A percentile compares a stretch with the other conserved stretches of the same genome.
Evolutionary conservation across 2,329 filamentous ascomycete species (phyloP).

Genomic region (Daldinia eschscholtzii): DNA sequence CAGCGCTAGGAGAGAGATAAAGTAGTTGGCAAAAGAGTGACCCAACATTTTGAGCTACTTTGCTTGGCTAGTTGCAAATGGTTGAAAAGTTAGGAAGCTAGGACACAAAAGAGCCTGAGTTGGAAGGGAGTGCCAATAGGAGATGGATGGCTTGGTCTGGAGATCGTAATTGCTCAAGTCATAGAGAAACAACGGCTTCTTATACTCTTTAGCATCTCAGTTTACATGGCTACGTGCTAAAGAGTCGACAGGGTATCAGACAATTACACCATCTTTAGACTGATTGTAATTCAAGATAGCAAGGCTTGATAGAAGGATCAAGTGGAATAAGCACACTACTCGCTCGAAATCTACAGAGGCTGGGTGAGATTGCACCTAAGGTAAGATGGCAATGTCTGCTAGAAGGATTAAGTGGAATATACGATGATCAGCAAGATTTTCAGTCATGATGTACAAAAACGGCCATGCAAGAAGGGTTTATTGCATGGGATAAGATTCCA

Average conservation of each 20-base stretch:
- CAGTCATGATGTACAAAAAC: too few relatives aligned
- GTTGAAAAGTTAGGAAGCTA: background rate
- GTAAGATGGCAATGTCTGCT: background rate
- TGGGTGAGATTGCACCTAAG: background rate
- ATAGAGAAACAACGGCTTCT: background rate
- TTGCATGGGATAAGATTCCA: background rate
- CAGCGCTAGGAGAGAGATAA: background rate
- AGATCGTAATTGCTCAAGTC: background rate
- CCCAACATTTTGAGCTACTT: background rate
- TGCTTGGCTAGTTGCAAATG: background rate
- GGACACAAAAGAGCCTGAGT: background rate
- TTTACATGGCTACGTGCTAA: background rate
- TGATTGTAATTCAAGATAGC: background rate
- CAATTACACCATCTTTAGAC: background rate
- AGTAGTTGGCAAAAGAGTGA: background rate
- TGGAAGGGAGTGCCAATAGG: background rate
- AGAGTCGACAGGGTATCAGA: background rate
- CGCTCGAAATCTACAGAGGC: constrained; percentile 1
- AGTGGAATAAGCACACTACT: background rate
- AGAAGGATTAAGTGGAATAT: background rate
- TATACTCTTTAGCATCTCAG: background rate
- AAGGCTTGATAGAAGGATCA: background rate
- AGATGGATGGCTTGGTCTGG: background rate
- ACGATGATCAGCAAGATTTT: background rate
- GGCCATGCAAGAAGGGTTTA: too few relatives aligned